A percentile compares a stretch with the other conserved stretches of the same genome.
These are phyloP conservation scores for Camellia japonica DNA, from an alignment of 148 eudicot genomes.

Conservation along the genomic window DNA sequence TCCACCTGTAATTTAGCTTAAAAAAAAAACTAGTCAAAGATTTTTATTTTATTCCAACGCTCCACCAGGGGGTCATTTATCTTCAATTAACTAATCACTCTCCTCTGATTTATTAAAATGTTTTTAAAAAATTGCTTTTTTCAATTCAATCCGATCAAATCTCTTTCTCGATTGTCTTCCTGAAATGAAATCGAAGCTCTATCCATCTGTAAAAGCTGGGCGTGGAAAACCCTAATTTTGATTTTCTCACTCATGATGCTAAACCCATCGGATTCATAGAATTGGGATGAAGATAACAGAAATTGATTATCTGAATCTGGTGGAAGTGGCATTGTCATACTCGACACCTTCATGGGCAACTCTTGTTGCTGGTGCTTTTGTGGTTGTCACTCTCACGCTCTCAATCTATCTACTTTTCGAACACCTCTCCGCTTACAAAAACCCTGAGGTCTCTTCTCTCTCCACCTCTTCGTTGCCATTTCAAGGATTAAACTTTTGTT, in stretches of 20 bases:
- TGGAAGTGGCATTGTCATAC: conserved; percentile 23
- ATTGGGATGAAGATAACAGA: conserved; percentile 32
- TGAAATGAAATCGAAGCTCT: neutral
- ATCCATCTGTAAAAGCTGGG: too few species aligned
- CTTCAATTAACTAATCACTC: too few species aligned
- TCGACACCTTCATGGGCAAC: conserved; percentile 77
- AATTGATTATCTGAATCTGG: conserved; percentile 20
- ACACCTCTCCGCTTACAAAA: conserved; percentile 82
- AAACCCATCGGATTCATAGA: neutral
- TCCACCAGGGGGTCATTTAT: too few species aligned
- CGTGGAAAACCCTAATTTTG: conserved; percentile 17
- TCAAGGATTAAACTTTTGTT: neutral
- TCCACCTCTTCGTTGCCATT: neutral
- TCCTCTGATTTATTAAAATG: too few species aligned
- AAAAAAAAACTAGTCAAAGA: too few species aligned
- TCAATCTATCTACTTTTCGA: conserved; percentile 82
- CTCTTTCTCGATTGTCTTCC: neutral
- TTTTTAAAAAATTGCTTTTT: neutral
- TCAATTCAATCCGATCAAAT: neutral
- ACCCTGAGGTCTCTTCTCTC: conserved; percentile 70
- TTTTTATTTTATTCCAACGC: too few species aligned
- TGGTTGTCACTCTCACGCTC: conserved; percentile 59
- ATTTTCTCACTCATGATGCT: neutral
- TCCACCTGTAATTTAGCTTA: too few species aligned
- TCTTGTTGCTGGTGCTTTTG: conserved; percentile 62